Conservation (phyloP, 176 grass and related monocot species). For the Themeda triandra region DNA sequence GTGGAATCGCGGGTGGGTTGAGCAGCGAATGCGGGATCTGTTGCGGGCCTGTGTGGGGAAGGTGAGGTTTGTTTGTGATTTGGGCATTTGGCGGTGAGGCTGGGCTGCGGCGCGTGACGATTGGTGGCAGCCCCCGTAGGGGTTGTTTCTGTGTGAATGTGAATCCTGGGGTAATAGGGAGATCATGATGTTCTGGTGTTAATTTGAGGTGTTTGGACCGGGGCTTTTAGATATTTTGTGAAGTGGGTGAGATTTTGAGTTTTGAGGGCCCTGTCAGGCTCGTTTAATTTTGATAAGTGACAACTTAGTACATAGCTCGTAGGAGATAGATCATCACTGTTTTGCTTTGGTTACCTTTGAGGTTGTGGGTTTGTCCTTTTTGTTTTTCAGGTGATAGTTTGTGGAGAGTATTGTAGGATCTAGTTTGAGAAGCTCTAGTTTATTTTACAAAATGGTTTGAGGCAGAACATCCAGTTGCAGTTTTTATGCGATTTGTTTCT, state of each 20-base stretch:
- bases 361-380: background rate
- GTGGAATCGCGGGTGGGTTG: too few species aligned
- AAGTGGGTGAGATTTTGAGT: background rate
- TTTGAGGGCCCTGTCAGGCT: background rate
- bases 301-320: too few species aligned
- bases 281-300: background rate
- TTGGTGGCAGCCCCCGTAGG: too few species aligned
- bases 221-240: background rate
- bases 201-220: background rate
- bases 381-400: background rate
- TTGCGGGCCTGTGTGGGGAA: background rate
- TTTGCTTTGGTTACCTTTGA: background rate
- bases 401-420: background rate
- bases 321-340: background rate
- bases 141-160: background rate
- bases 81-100: background rate
- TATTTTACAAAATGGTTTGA: background rate
- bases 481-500: background rate
- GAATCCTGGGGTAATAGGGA: background rate
- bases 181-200: background rate
- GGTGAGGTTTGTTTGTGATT: background rate
- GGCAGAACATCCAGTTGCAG: background rate
- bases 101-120: background rate
- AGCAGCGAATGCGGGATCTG: slow-evolving; percentile 15
- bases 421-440: background rate